Percentiles rank a stretch among this genome's conserved stretches.
Evolutionary conservation across 768 basidiomycete species (phyloP).

Genomic region (Gloeophyllum trabeum): DNA sequence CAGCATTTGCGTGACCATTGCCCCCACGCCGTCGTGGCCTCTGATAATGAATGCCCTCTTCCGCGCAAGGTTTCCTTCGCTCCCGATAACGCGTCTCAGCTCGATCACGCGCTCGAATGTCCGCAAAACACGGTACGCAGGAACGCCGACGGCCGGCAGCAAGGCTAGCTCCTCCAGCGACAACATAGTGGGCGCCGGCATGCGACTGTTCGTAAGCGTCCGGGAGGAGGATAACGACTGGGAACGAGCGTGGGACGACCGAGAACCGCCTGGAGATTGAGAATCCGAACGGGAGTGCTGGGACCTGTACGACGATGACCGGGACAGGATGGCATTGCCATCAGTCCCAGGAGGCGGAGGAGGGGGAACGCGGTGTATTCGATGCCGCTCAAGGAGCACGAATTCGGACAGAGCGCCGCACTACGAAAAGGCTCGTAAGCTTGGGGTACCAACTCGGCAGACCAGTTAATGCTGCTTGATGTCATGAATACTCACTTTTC

Average conservation of each 20-base stretch:
- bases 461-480: slow-evolving; percentile 2
- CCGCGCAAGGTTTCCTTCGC: slow-evolving; percentile 6
- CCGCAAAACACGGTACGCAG: slow-evolving; percentile 75
- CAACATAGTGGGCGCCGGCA: neutral
- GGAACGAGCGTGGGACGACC: neutral
- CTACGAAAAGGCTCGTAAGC: slow-evolving; percentile 23
- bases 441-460: slow-evolving; percentile 9
- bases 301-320: no score
- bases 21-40: slow-evolving; percentile 67
- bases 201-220: neutral
- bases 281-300: no score
- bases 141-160: slow-evolving; percentile 66
- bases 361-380: slow-evolving; percentile 57
- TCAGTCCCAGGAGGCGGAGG: no score
- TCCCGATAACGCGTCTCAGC: slow-evolving; percentile 6
- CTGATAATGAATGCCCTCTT: slow-evolving; percentile 37
- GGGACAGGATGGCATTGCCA: no score
- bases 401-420: slow-evolving; percentile 87
- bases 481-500: slow-evolving; percentile 47
- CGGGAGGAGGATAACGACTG: neutral
- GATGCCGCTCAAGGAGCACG: slow-evolving; percentile 70
- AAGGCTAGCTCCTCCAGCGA: slow-evolving; percentile 70
- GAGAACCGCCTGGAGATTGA: neutral
- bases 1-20: slow-evolving; percentile 72
- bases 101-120: slow-evolving; percentile 44